Percentiles rank a stretch among this genome's conserved stretches.
Conservation (phyloP, 352 stramenopile genomes). For the Phytopythium montanum region DNA sequence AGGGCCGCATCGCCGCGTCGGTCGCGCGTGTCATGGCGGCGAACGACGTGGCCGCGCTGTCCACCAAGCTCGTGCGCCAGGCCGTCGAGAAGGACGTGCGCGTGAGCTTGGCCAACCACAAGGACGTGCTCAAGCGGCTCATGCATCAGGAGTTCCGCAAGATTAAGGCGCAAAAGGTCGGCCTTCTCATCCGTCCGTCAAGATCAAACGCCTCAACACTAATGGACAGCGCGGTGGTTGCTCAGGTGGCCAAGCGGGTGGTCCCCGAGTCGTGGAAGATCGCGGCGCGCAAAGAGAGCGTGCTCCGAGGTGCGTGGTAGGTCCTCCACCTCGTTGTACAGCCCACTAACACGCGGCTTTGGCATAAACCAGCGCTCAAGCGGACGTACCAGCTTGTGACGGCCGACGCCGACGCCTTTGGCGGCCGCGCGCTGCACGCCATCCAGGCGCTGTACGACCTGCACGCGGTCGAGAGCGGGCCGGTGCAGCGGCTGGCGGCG, state of each 20-base stretch:
- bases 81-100: constrained; percentile 82
- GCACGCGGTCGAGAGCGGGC: constrained; percentile 41
- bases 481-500: constrained; percentile 35
- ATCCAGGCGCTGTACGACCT: constrained; percentile 71
- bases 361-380: constrained; percentile 16
- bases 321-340: background rate
- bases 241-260: constrained; percentile 45
- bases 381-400: constrained; percentile 32
- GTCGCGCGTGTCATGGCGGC: constrained; percentile 65
- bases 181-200: background rate
- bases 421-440: constrained; percentile 35
- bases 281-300: constrained; percentile 29
- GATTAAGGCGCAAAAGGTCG: constrained; percentile 66
- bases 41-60: constrained; percentile 63
- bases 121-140: constrained; percentile 85
- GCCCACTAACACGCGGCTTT: background rate
- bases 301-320: constrained; percentile 29
- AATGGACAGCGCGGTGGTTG: too few relatives aligned
- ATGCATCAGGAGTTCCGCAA: constrained; percentile 85
- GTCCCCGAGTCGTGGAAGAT: constrained; percentile 63
- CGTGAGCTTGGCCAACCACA: constrained; percentile 85
- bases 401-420: constrained; percentile 18
- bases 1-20: constrained; percentile 68
- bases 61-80: constrained; percentile 79
- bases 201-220: too few relatives aligned